phyloP scores from a whole-genome alignment of 2,329 filamentous ascomycete genomes.

The Colletotrichum sp. region DNA sequence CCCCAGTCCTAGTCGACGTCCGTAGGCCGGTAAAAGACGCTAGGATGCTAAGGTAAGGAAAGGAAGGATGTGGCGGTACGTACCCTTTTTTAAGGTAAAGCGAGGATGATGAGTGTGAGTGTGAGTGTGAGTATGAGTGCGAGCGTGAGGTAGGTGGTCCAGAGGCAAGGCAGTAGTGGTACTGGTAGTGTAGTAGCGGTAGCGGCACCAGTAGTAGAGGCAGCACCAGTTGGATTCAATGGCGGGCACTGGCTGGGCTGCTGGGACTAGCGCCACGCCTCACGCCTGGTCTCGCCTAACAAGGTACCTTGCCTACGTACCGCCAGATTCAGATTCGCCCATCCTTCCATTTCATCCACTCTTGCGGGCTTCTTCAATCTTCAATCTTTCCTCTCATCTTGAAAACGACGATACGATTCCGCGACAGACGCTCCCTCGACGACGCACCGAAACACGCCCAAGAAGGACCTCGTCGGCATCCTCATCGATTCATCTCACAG shows the following conservation, averaged over 20 bases:
- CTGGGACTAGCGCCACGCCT: conserved; percentile 21
- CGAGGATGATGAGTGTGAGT: not conserved
- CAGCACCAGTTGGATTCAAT: not conserved
- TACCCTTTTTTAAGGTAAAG: not conserved
- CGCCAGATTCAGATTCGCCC: conserved; percentile 22
- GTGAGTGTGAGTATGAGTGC: not conserved
- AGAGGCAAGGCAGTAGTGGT: not conserved
- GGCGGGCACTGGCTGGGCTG: conserved; percentile 5
- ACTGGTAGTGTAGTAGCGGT: not conserved
- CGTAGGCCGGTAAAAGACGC: not conserved
- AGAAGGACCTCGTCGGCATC: not conserved
- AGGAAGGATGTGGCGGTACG: not conserved
- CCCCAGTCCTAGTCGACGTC: not conserved
- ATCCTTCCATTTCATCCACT: conserved; percentile 23
- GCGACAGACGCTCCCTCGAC: conserved; percentile 6
- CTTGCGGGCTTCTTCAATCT: conserved; percentile 21
- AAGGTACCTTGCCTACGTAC: conserved; percentile 22
- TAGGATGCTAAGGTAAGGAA: not conserved
- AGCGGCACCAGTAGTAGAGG: not conserved
- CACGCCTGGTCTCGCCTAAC: conserved; percentile 24
- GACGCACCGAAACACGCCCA: conserved; percentile 2
- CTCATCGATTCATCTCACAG: not conserved
- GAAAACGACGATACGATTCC: conserved; percentile 15
- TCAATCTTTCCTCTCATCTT: conserved; percentile 23
- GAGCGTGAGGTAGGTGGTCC: not conserved